phyloP scores from a whole-genome alignment of 2,329 filamentous ascomycete species.

The Ascosphaera apis region DNA sequence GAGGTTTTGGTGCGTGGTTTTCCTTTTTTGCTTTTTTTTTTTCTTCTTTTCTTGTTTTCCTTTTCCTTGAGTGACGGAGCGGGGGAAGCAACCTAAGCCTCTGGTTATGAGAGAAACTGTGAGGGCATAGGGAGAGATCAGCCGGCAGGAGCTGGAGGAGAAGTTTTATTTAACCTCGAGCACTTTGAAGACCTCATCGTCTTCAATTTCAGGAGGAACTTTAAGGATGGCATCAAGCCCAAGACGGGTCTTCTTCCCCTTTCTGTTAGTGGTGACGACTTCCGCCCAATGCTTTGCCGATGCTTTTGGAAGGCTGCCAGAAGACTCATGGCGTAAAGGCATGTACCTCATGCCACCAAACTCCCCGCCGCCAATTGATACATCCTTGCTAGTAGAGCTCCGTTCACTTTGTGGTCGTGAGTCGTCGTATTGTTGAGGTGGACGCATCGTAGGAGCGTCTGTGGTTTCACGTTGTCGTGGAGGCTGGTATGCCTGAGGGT shows the following conservation, averaged over 20 bases:
- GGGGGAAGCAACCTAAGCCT: no score
- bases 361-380: conserved; percentile 2
- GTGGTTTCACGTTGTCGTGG: no score
- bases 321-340: conserved; percentile 3
- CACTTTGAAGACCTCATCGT: neutral
- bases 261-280: conserved; percentile 19
- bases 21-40: no score
- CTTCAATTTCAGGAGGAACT: neutral
- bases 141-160: no score
- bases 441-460: neutral
- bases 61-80: no score
- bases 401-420: conserved; percentile 2
- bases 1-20: no score
- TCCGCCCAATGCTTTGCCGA: conserved; percentile 22
- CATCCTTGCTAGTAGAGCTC: neutral
- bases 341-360: conserved; percentile 6
- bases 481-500: conserved; percentile 3
- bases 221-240: conserved; percentile 8
- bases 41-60: no score
- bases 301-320: conserved; percentile 5
- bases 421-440: neutral
- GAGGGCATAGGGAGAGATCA: no score
- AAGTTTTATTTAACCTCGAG: neutral
- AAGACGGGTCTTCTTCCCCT: conserved; percentile 10
- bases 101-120: no score